These are phyloP conservation scores for Coemansia sp. DNA, from an alignment of 192 early-diverging fungal species.

Conservation along the genomic window DNA sequence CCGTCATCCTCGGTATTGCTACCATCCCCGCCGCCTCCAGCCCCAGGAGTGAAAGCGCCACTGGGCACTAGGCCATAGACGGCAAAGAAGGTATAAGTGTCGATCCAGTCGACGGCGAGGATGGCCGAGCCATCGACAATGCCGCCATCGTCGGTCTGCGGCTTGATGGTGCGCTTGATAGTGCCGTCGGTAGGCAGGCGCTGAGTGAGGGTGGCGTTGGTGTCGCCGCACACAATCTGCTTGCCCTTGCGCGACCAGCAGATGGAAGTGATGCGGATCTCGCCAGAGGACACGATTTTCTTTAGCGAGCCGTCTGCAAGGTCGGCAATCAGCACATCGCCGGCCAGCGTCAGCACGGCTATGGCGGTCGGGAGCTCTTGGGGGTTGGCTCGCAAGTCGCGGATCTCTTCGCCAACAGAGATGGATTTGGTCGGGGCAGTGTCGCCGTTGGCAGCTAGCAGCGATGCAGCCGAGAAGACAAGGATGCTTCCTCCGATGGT, in stretches of 20 bases:
- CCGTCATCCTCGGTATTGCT: slow-evolving; percentile 20
- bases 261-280: slow-evolving; percentile 54
- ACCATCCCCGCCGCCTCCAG: slow-evolving; percentile 39
- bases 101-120: slow-evolving; percentile 74
- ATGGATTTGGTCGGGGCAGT: slow-evolving; percentile 44
- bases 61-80: slow-evolving; percentile 62
- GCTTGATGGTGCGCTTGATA: slow-evolving; percentile 58
- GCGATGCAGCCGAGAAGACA: slow-evolving; percentile 22
- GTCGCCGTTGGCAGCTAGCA: slow-evolving; percentile 26
- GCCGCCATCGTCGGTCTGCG: slow-evolving; percentile 46
- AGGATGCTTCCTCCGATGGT: slow-evolving; percentile 17
- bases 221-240: slow-evolving; percentile 78
- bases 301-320: slow-evolving; percentile 21
- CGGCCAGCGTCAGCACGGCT: slow-evolving; percentile 59
- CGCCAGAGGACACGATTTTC: slow-evolving; percentile 31
- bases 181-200: slow-evolving; percentile 63
- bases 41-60: slow-evolving; percentile 17
- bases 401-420: slow-evolving; percentile 50
- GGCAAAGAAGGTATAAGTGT: slow-evolving; percentile 68
- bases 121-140: slow-evolving; percentile 54
- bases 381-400: slow-evolving; percentile 69
- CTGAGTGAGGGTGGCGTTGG: slow-evolving; percentile 63
- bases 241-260: slow-evolving; percentile 93
- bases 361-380: slow-evolving; percentile 48
- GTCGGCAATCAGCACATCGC: slow-evolving; percentile 51